Percentiles rank a stretch among this genome's conserved stretches.
phyloP scores from a whole-genome alignment of 257 asterid genomes.

The Nicotiana tabacum region DNA sequence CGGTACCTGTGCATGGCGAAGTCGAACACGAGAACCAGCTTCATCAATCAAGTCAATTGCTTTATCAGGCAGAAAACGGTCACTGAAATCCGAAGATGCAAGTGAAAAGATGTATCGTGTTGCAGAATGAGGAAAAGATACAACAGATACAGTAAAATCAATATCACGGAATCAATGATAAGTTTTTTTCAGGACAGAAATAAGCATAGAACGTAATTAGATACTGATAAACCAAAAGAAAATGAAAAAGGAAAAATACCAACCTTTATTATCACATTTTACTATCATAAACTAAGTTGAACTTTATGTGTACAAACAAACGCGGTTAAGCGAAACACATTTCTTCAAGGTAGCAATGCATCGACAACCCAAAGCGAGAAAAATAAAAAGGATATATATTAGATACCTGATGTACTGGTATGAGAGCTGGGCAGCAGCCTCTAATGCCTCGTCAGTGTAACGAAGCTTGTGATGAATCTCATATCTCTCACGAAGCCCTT shows the following conservation, averaged over 20 bases:
- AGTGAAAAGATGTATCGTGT: constrained; percentile 15
- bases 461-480: constrained; percentile 98
- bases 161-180: not conserved
- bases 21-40: constrained; percentile 98
- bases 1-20: constrained; percentile 93
- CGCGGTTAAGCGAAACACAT: not conserved
- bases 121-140: not conserved
- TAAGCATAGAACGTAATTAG: not conserved
- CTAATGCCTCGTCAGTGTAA: constrained; percentile 83
- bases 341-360: not conserved
- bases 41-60: constrained; percentile 98
- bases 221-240: not conserved
- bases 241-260: not conserved
- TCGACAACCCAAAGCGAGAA: not conserved
- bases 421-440: constrained; percentile 81
- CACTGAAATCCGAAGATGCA: constrained; percentile 47
- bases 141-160: not conserved
- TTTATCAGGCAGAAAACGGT: constrained; percentile 96
- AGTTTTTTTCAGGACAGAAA: not conserved
- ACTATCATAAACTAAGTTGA: not conserved
- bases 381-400: not conserved
- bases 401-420: constrained; percentile 87
- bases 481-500: constrained; percentile 84
- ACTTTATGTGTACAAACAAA: not conserved
- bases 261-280: not conserved